Conservation (phyloP, 495 filamentous ascomycete genomes). For the Podospora australis region DNA sequence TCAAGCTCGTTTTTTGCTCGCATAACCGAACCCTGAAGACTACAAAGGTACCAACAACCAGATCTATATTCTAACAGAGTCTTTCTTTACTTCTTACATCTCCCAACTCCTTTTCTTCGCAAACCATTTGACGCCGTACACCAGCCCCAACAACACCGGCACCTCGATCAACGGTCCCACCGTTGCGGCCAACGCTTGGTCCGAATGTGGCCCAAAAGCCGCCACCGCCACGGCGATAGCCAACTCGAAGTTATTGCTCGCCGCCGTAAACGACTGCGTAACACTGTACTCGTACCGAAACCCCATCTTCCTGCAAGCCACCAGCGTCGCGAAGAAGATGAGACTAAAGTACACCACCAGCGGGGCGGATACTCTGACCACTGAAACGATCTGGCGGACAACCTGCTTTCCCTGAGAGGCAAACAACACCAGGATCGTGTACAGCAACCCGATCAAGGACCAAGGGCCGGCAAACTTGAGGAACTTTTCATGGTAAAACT, state of each 20-base stretch:
- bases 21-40: no score
- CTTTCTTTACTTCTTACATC: no score
- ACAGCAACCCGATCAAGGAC: conserved; percentile 78
- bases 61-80: no score
- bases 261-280: conserved; percentile 89
- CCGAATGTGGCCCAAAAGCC: conserved; percentile 69
- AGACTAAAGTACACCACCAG: conserved; percentile 72
- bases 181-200: conserved; percentile 83
- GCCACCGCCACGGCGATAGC: conserved; percentile 90
- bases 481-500: conserved; percentile 64
- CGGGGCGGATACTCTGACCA: conserved; percentile 72
- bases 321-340: conserved; percentile 65
- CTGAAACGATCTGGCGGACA: conserved; percentile 76
- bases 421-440: conserved; percentile 81
- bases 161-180: conserved; percentile 91
- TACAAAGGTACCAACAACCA: no score
- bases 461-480: conserved; percentile 62
- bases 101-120: conserved; percentile 53
- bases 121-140: conserved; percentile 66
- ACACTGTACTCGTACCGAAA: conserved; percentile 66
- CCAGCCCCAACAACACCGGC: conserved; percentile 72
- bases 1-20: no score
- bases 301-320: conserved; percentile 49
- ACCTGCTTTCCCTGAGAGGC: conserved; percentile 74
- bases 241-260: conserved; percentile 93